phyloP scores from a whole-genome alignment of 805 yeast genomes.

The Ogataea polymorpha region DNA sequence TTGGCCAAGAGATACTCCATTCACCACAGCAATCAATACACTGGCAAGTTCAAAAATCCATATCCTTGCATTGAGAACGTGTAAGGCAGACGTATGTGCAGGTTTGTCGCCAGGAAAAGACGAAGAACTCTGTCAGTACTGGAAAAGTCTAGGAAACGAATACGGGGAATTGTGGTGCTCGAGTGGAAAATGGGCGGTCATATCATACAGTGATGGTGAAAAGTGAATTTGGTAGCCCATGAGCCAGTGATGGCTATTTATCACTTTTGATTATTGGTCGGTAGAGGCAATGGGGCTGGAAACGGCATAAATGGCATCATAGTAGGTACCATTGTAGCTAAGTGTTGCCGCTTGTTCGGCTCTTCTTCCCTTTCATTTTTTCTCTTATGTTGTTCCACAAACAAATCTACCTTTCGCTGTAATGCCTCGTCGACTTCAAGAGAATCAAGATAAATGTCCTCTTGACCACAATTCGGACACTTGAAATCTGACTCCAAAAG shows the following conservation, averaged over 20 bases:
- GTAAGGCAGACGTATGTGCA: conserved; percentile 94
- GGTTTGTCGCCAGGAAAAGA: conserved; percentile 75
- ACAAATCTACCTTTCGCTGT: conserved; percentile 51
- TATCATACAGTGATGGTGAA: conserved; percentile 51
- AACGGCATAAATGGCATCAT: conserved; percentile 34
- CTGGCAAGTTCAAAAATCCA: conserved; percentile 63
- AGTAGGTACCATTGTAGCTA: conserved; percentile 24
- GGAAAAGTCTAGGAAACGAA: conserved; percentile 57
- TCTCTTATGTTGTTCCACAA: conserved; percentile 36
- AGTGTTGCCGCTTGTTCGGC: conserved; percentile 16
- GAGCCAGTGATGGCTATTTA: too few relatives aligned
- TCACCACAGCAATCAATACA: conserved; percentile 64
- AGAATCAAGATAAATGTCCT: conserved; percentile 74
- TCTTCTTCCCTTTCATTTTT: conserved; percentile 13
- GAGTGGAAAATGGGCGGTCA: conserved; percentile 93
- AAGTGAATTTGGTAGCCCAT: neutral
- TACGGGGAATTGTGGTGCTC: conserved; percentile 77
- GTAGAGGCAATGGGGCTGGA: conserved; percentile 17
- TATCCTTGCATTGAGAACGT: conserved; percentile 77
- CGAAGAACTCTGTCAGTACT: conserved; percentile 58
- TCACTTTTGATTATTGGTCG: conserved; percentile 6
- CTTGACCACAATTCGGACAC: conserved; percentile 81
- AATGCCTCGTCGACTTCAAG: conserved; percentile 60
- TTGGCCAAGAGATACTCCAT: conserved; percentile 84
- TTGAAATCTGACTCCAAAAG: conserved; percentile 80